Conservation (phyloP, 768 basidiomycete species). For the Leccinum rimulosum region DNA sequence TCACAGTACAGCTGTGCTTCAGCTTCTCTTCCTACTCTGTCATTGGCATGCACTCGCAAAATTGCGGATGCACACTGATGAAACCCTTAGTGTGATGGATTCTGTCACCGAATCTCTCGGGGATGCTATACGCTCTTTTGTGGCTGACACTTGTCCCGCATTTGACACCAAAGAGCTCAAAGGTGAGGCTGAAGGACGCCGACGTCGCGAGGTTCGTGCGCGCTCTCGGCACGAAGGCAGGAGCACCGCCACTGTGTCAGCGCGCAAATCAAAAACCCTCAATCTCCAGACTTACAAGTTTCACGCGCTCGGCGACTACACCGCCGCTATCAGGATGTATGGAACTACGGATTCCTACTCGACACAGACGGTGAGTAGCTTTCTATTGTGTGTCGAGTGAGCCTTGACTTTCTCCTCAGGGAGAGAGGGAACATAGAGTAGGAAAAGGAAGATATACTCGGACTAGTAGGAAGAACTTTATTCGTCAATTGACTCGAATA, state of each 20-base stretch:
- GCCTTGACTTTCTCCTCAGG: neutral
- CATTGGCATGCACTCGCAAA: neutral
- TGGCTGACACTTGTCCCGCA: neutral
- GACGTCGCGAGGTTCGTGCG: neutral
- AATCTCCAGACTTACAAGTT: neutral
- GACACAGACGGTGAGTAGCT: neutral
- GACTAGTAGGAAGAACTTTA: neutral
- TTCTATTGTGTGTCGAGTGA: neutral
- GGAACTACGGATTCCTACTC: neutral
- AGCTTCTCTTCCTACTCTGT: neutral
- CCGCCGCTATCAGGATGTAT: neutral
- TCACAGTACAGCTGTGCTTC: neutral
- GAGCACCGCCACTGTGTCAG: neutral
- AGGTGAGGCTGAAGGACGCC: neutral
- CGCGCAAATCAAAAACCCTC: neutral
- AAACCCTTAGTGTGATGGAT: neutral
- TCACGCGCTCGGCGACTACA: neutral
- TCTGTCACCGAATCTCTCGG: neutral
- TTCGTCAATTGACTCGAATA: neutral
- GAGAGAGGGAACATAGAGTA: neutral
- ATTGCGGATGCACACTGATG: neutral
- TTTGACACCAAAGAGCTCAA: neutral
- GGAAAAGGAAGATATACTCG: neutral
- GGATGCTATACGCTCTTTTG: neutral
- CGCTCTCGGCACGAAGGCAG: neutral